Evolutionary conservation across 148 eudicot species (phyloP), one percentile per base, ranked within the genome.

Genomic region (Rhododendron griersonianum): DNA sequence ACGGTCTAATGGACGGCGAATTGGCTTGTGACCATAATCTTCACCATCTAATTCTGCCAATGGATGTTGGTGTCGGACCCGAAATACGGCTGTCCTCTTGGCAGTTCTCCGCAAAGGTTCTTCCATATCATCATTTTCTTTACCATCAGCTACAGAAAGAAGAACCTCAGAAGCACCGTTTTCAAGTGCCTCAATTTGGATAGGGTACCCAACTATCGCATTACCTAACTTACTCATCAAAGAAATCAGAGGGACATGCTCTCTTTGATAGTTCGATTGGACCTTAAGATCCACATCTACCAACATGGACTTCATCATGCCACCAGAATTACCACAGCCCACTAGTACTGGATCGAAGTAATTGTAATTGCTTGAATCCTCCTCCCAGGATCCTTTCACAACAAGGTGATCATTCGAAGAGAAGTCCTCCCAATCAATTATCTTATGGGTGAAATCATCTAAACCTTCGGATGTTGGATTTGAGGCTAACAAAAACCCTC

Each of bases 201-300:
- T 88, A 44, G 99, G 99, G 80, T 97, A 96, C 71, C 99, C 99
- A 80, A 97, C 88, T 61, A 97, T 97, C 41, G 99, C 98, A 89
- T 95, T 91, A 57, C 98, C 98, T 79, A 93, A 75, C 93, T 93
- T 94, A 88, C 98, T 97, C 93, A 89, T 94, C 83, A 97, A 85
- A 39, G 99, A 97, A 88, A 97, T 96, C 92, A 95, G 89, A 53
- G 99, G 99, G 76, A 95, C 98, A 86, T 92, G 95, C 90, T 92
- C 94, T 35, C 98, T 93, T 81, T 91, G 93, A 88, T 90, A 91
- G 85, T 91, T 91, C 63, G 95, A 91, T 86, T 94, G 94, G 80
- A 97, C 99, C 86, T 90, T 85, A 65, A 97, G 65, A 73, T 97
- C 98, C 81, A 94, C 99, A 85, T 97, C 99, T 85, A 97, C 75